A percentile compares a stretch with the other conserved stretches of the same genome.
phyloP scores from a whole-genome alignment of 2,329 filamentous ascomycete species.

The Tolypocladium amazonense region DNA sequence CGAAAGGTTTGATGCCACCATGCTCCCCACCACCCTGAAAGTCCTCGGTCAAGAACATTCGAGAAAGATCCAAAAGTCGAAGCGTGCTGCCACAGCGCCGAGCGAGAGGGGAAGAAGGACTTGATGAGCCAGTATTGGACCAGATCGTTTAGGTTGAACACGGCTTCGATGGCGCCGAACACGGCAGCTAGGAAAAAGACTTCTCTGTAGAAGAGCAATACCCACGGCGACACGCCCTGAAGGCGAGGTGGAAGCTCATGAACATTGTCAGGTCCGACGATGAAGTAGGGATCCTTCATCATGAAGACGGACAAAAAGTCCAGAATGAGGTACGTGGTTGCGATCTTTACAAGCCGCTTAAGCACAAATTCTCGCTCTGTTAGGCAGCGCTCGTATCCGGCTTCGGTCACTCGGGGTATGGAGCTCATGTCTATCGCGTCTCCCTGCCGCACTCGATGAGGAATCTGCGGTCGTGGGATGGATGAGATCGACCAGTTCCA shows the following conservation, averaged over 20 bases:
- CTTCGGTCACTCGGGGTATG: conserved; percentile 28
- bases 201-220: conserved; percentile 46
- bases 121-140: conserved; percentile 38
- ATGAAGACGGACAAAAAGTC: conserved; percentile 61
- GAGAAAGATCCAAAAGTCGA: conserved; percentile 43
- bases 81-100: conserved; percentile 42
- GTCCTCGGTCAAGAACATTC: conserved; percentile 54
- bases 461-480: conserved; percentile 35
- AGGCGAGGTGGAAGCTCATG: conserved; percentile 30
- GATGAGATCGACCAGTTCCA: conserved; percentile 47
- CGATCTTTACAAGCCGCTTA: conserved; percentile 31
- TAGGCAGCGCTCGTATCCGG: conserved; percentile 34
- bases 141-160: conserved; percentile 51
- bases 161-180: conserved; percentile 46
- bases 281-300: conserved; percentile 71
- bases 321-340: conserved; percentile 52
- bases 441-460: conserved; percentile 18
- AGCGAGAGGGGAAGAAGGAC: conserved; percentile 38
- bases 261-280: conserved; percentile 34
- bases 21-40: conserved; percentile 72
- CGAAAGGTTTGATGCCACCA: conserved; percentile 94
- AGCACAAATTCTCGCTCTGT: conserved; percentile 34
- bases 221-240: conserved; percentile 25
- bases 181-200: conserved; percentile 45
- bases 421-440: conserved; percentile 28